Base-by-base conservation (phyloP, 345 rosid species). In the Durio zibethinus region DNA sequence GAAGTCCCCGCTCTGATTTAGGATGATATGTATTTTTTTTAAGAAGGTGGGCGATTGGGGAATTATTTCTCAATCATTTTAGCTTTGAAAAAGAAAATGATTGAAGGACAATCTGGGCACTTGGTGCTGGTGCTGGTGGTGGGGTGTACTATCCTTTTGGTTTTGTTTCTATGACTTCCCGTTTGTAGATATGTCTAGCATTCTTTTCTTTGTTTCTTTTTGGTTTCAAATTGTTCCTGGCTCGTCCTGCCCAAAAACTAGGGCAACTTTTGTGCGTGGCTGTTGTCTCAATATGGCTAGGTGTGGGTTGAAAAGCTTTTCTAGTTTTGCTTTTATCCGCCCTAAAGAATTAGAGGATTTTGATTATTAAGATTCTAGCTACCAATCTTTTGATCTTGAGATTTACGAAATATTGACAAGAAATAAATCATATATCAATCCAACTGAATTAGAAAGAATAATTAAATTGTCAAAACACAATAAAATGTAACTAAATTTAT, bases 61-160 rank as follows among this genome's bases (percentile, higher is more conserved):
- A 81, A 87, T 81, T 80, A 84, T 86, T 83, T 79, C 85, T 50
- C 89, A 87, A 89, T 92, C 88, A 92, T 90, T 84, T 68, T 71
- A 68, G 73, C 25, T 52, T 85, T 90, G 90, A 86, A 86, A 85
- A 6, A 9, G 2, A n/a, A 12, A 3, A 11, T 61, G n/a, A 33
- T 6, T 2, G 11, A 15, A 31, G 33, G 38, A 45, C 6, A 52
- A 52, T 52, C 62, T 52, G 20, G 62, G 47, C 75, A 72, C 20
- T 20, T 69, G 53, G 72, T 42, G 20, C 20, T 15, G 10, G 25
- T 56, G 36, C 40, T 40, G 1, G 33, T 31, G 50, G 3, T 53
- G 33, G 33, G 62, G 12, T 42, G 21, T 43, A 36, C 52, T n/a
- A n/a, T n/a, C n/a, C n/a, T n/a, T 0, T 67, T 12, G 53, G 4